phyloP scores from a whole-genome alignment of 768 basidiomycete species.

The Clitopilus hobsonii region DNA sequence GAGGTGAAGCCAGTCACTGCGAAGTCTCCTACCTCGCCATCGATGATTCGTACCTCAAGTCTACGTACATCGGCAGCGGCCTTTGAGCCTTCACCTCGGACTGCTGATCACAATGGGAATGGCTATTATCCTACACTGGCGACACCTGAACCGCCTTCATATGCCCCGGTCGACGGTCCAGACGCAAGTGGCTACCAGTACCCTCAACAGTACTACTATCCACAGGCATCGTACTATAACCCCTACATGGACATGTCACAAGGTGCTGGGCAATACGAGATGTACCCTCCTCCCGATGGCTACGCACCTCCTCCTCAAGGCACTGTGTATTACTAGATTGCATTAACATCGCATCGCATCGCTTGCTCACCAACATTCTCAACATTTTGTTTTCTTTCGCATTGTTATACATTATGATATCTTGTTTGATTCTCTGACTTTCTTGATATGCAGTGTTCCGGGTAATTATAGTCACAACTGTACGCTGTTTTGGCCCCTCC shows the following conservation, averaged over 20 bases:
- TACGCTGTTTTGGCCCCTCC: slow-evolving; percentile 3
- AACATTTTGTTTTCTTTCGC: slow-evolving; percentile 16
- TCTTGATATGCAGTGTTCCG: slow-evolving; percentile 1
- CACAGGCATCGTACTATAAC: slow-evolving; percentile 67
- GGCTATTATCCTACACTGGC: slow-evolving; percentile 20
- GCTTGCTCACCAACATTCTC: slow-evolving; percentile 17
- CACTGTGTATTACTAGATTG: slow-evolving; percentile 56
- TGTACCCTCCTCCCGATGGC: slow-evolving; percentile 50
- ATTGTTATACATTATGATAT: slow-evolving; percentile 11
- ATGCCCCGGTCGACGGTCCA: slow-evolving; percentile 28
- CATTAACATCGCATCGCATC: slow-evolving; percentile 13
- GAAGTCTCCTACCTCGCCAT: slow-evolving; percentile 21
- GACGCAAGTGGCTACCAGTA: slow-evolving; percentile 55
- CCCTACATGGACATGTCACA: slow-evolving; percentile 69
- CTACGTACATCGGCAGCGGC: slow-evolving; percentile 48
- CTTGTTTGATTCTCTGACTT: slow-evolving; percentile 1
- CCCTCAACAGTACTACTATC: slow-evolving; percentile 58
- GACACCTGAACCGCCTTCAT: slow-evolving; percentile 16
- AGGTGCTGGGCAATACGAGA: slow-evolving; percentile 60
- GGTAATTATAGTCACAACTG: slow-evolving; percentile 9
- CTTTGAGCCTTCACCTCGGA: slow-evolving; percentile 40
- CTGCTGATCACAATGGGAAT: slow-evolving; percentile 13
- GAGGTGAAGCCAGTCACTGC: background rate
- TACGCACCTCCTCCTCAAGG: slow-evolving; percentile 38
- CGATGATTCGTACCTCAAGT: slow-evolving; percentile 27